These are phyloP conservation scores for Polychaeton citri DNA, from an alignment of 2,329 filamentous ascomycete genomes.

Conservation along the genomic window DNA sequence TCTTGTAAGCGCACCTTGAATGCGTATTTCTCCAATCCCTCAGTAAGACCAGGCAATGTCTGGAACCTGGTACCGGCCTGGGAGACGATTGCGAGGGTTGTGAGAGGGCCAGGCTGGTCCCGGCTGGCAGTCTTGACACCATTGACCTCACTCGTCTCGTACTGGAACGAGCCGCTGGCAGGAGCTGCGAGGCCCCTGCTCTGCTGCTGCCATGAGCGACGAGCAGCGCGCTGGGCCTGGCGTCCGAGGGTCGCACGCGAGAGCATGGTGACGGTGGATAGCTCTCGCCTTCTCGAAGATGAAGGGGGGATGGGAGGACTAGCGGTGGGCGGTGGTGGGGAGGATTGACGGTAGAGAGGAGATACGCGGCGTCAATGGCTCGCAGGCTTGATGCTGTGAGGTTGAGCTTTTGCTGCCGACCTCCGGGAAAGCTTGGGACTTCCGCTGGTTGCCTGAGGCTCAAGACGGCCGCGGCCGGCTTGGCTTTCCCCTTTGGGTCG, in stretches of 20 bases:
- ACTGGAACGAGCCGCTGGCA: slow-evolving; percentile 65
- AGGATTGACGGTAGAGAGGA: not conserved
- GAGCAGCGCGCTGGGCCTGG: slow-evolving; percentile 49
- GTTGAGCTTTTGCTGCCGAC: not conserved
- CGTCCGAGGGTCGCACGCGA: slow-evolving; percentile 52
- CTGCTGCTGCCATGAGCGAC: slow-evolving; percentile 44
- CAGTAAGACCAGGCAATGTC: slow-evolving; percentile 74
- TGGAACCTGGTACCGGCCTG: slow-evolving; percentile 94
- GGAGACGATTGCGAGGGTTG: slow-evolving; percentile 79
- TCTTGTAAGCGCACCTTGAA: slow-evolving; percentile 61
- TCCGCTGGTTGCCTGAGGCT: not conserved
- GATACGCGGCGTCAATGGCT: slow-evolving; percentile 1
- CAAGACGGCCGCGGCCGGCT: not conserved
- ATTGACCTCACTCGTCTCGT: slow-evolving; percentile 72
- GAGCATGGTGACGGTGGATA: slow-evolving; percentile 39
- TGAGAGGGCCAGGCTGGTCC: slow-evolving; percentile 77
- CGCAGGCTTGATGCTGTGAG: not conserved
- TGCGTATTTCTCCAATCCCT: slow-evolving; percentile 85
- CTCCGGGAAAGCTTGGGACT: slow-evolving; percentile 1
- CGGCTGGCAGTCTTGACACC: slow-evolving; percentile 88
- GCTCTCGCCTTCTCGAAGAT: slow-evolving; percentile 12
- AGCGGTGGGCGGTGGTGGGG: slow-evolving; percentile 1
- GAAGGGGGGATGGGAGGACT: slow-evolving; percentile 8
- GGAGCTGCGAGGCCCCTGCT: slow-evolving; percentile 53
- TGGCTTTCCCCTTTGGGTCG: not conserved